phyloP scores from a whole-genome alignment of 306 rosid genomes.

The Mimosa pudica region DNA sequence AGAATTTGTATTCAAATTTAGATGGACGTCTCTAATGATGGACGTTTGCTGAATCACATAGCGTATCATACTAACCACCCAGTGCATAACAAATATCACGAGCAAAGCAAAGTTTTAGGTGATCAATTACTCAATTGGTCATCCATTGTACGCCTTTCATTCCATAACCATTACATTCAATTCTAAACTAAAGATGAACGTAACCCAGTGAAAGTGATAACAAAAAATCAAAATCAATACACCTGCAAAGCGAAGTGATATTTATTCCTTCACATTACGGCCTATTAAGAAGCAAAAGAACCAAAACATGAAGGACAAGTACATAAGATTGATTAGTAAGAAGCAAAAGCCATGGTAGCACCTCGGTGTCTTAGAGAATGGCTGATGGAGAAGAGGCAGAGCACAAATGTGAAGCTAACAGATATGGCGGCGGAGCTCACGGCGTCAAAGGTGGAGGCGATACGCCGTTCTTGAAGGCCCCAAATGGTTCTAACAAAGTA shows the following conservation, averaged over 20 bases:
- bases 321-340: constrained; percentile 35
- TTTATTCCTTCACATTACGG: neutral
- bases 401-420: constrained; percentile 45
- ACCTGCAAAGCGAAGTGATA: neutral
- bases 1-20: neutral
- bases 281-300: neutral
- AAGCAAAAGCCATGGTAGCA: constrained; percentile 20
- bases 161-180: neutral
- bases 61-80: constrained; percentile 5
- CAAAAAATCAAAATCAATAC: neutral
- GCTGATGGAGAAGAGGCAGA: constrained; percentile 43
- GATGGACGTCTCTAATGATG: neutral
- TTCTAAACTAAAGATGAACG: neutral
- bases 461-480: constrained; percentile 65
- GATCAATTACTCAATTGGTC: neutral
- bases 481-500: constrained; percentile 56
- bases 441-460: constrained; percentile 47
- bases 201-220: neutral
- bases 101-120: neutral
- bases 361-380: constrained; percentile 26
- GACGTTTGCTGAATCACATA: neutral
- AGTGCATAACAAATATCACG: neutral
- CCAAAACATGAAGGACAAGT: neutral
- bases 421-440: constrained; percentile 51
- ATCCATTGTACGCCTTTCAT: neutral